Conservation (phyloP, 805 yeast genomes). For the Lipomyces anomalus region DNA sequence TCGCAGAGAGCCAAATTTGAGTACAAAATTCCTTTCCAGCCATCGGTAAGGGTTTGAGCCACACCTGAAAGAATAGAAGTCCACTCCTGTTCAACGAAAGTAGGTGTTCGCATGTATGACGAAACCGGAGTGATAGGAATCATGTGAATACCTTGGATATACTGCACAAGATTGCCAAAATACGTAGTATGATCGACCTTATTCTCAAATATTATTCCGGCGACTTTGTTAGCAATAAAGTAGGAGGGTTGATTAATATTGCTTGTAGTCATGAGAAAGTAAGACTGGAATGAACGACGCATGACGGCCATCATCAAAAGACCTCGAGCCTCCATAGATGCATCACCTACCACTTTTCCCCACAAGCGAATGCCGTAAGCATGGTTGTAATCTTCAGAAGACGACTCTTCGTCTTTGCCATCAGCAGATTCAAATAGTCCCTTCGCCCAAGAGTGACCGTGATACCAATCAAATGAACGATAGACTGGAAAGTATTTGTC, state of each 20-base stretch:
- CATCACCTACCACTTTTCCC: slow-evolving; percentile 53
- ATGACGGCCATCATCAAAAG: slow-evolving; percentile 55
- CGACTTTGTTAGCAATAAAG: slow-evolving; percentile 52
- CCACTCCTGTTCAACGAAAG: slow-evolving; percentile 57
- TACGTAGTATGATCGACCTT: slow-evolving; percentile 68
- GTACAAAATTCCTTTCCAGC: slow-evolving; percentile 67
- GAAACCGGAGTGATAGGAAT: slow-evolving; percentile 62
- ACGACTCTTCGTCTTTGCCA: slow-evolving; percentile 67
- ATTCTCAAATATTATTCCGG: slow-evolving; percentile 68
- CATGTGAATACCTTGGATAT: slow-evolving; percentile 77
- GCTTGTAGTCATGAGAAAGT: slow-evolving; percentile 46
- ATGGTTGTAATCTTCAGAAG: slow-evolving; percentile 67
- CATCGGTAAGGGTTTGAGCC: slow-evolving; percentile 42
- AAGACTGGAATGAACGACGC: slow-evolving; percentile 49
- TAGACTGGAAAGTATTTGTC: slow-evolving; percentile 59
- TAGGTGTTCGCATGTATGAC: slow-evolving; percentile 48
- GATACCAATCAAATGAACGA: slow-evolving; percentile 63
- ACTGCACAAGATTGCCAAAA: slow-evolving; percentile 56
- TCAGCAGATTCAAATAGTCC: slow-evolving; percentile 59
- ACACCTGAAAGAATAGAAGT: slow-evolving; percentile 40
- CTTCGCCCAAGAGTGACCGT: slow-evolving; percentile 72
- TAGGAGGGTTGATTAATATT: slow-evolving; percentile 48
- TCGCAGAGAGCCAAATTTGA: slow-evolving; percentile 70
- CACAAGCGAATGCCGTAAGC: slow-evolving; percentile 65
- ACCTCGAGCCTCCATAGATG: slow-evolving; percentile 48